These are phyloP conservation scores for Manihot esculenta DNA, from an alignment of 441 rosid species.

Conservation along the genomic window DNA sequence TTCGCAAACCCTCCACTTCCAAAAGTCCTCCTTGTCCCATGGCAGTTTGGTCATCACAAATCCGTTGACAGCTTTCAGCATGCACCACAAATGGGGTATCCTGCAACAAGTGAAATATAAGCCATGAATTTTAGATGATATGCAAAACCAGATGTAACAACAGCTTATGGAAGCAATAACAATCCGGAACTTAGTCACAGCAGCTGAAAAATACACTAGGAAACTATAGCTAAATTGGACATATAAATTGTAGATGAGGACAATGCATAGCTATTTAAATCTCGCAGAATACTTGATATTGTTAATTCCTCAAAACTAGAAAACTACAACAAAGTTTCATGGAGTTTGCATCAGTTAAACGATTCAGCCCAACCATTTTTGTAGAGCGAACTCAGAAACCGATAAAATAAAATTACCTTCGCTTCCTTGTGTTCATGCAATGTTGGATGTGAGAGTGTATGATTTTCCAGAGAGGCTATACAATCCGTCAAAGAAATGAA, in stretches of 20 bases:
- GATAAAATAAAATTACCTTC: slow-evolving; percentile 42
- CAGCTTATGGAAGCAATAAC: slow-evolving; percentile 6
- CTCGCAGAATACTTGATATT: not conserved
- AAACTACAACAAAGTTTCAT: too few species aligned
- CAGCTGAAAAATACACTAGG: not conserved
- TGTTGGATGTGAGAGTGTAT: slow-evolving; percentile 31
- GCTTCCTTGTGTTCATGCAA: slow-evolving; percentile 33
- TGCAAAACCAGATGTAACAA: slow-evolving; percentile 3
- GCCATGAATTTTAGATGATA: slow-evolving; percentile 6
- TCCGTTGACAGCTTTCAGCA: slow-evolving; percentile 35
- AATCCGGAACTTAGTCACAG: not conserved
- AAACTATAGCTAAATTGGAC: not conserved
- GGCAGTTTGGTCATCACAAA: slow-evolving; percentile 29
- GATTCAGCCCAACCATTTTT: slow-evolving; percentile 14
- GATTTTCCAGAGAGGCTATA: slow-evolving; percentile 64
- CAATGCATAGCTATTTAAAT: slow-evolving; percentile 2
- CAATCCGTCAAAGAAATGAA: slow-evolving; percentile 56
- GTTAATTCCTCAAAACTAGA: not conserved
- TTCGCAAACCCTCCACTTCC: slow-evolving; percentile 52
- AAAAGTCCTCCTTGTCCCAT: slow-evolving; percentile 31
- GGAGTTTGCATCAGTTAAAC: not conserved
- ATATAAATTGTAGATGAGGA: slow-evolving; percentile 8
- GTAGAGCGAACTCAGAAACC: slow-evolving; percentile 4
- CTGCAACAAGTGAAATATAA: slow-evolving; percentile 34
- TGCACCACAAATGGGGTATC: slow-evolving; percentile 28